Base-by-base conservation (phyloP, 2,329 filamentous ascomycete genomes). In the Aspergillus pseudoglaucus region DNA sequence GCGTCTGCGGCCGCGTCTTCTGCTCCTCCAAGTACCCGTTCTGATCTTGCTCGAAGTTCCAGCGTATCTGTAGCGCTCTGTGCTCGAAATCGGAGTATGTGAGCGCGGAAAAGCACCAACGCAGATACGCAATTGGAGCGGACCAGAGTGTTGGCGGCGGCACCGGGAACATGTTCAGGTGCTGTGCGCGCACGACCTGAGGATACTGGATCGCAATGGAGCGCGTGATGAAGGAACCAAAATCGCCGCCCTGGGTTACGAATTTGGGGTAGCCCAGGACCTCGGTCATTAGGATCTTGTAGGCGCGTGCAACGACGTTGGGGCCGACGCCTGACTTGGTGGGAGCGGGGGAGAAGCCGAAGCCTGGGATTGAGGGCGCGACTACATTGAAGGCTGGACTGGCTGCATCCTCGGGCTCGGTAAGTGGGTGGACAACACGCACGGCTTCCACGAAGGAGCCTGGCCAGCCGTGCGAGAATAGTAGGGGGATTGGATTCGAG, bases 221-320 rank as follows among this genome's bases (percentile, higher is more conserved):
- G 9, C 59, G 55, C 20, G 52, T 54, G 44, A 64, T 58, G 33
- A 56, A 52, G 12, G 51, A 55, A 12, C 60, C 58, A 23, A 55
- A 59, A 37, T 63, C 61, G 10, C 61, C 60, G 10, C 58, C 60
- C 42, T 62, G 60, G 33, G 55, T 55, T 6, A 58, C 60, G 43
- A 60, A 63, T 10, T 53, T 32, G 2, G 40, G 42, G 46, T 62
- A 62, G 3, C 56, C 55, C 14, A 62, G 50, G 40, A 47, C 46
- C 2, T 57, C 51, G 12, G 47, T 47, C 56, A 60, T 58, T 17
- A 62, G 51, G 20, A 50, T 54, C 32, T 52, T 53, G 47, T 52
- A 56, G 22, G 47, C 45, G 37, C 43, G 47, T n/a, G 49, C 51
- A 17, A 47, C 40, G 40, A 47, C 39, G 5, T 47, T 48, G 6